Evolutionary conservation across 352 stramenopile genomes (phyloP).

Genomic region (Globisporangium carolinianum): DNA sequence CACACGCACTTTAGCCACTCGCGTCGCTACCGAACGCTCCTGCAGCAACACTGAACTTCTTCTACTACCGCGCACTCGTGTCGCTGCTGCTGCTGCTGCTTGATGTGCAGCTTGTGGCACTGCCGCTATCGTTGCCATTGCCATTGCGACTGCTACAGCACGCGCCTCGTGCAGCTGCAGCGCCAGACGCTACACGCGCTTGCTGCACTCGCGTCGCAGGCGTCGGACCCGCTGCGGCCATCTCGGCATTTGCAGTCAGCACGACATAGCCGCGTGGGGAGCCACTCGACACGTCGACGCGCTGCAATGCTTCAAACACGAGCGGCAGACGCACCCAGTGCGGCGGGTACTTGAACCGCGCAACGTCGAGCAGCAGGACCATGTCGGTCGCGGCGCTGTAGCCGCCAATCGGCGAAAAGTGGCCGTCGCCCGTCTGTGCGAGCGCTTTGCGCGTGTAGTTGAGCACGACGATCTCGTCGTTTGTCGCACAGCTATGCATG

Average conservation of each 20-base stretch:
- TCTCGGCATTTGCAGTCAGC: constrained; percentile 6
- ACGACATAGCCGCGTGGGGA: constrained; percentile 16
- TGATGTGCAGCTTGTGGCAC: too few species aligned
- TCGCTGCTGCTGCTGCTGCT: too few species aligned
- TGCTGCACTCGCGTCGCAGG: constrained; percentile 2
- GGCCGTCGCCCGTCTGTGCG: constrained; percentile 92
- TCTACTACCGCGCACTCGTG: too few species aligned
- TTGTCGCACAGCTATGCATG: constrained; percentile 62
- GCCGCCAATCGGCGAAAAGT: constrained; percentile 95
- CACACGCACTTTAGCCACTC: too few species aligned
- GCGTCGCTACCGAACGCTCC: too few species aligned
- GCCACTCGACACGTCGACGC: constrained; percentile 34
- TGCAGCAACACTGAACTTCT: too few species aligned
- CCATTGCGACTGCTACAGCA: too few species aligned
- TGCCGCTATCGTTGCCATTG: too few species aligned
- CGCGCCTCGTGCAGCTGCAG: too few species aligned
- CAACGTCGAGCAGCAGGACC: constrained; percentile 95
- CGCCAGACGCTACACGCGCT: neutral
- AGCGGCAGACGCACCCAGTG: constrained; percentile 65
- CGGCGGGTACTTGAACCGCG: constrained; percentile 95
- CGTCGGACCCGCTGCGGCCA: neutral
- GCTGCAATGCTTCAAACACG: constrained; percentile 47
- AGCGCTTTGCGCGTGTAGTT: constrained; percentile 91
- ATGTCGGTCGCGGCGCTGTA: constrained; percentile 89
- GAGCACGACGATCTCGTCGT: constrained; percentile 84